Base-by-base conservation (phyloP, 2,329 filamentous ascomycete species). In the Pseudocercospora fuligena region DNA sequence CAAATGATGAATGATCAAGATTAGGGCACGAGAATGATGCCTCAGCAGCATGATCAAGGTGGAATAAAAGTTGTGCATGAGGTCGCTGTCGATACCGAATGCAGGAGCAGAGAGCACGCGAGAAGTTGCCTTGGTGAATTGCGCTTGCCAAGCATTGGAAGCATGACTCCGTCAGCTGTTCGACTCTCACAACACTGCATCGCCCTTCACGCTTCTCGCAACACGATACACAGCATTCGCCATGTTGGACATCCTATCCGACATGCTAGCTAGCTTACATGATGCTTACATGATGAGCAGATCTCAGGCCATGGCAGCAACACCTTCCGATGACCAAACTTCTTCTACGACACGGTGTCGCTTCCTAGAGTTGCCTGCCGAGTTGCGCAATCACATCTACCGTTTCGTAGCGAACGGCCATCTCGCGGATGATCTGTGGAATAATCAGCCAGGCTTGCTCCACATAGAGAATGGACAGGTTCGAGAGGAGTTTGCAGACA, bases 331-430 rank as follows among this genome's bases (percentile, higher is more conserved):
- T 14, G 47, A 16, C 8, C 21, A 53, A 11, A 27, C 47, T 21
- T 5, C 47, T 8, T 25, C 47, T 2, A 53, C 47, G n/a, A 27
- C 56, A 43, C 19, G 31, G 43, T 58, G 56, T 19, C 56, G 25
- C n/a, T 27, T 58, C 12, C 21, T 58, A 7, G 56, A 36, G 56
- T 19, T 58, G n/a, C 56, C 56, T 14, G 31, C 29, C 9, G 56
- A 58, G 33, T 25, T 58, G 31, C 56, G 56, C 29, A 33, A 36
- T 4, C 29, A 40, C 16, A 58, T 58, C 56, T 58, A 58, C 19
- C 16, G 31, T 12, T 21, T 14, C 31, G 31, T 40, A n/a, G 56
- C 56, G 3, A 19, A 19, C 6, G n/a, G n/a, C 19, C 56, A 58
- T 8, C 56, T 58, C 8, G 8, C 19, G 14, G 56, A 58, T 4